A percentile compares a stretch with the other conserved stretches of the same genome.
These are phyloP conservation scores for Mariannaea sp. DNA, from an alignment of 2,329 filamentous ascomycete genomes.

Conservation along the genomic window DNA sequence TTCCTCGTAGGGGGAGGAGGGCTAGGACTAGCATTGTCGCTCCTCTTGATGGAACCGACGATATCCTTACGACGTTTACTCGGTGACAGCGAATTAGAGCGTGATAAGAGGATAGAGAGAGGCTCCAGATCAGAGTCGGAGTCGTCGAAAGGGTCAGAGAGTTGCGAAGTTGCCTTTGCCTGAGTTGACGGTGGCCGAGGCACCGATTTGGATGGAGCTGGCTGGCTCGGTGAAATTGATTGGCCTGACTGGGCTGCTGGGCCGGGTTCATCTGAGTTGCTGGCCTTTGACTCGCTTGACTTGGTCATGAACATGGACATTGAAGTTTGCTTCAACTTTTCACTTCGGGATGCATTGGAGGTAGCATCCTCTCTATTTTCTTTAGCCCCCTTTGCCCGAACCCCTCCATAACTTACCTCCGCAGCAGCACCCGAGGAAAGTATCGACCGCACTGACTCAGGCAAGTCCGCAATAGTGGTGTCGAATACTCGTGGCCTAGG, in stretches of 20 bases:
- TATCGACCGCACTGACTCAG: slow-evolving; percentile 36
- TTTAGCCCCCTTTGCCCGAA: background rate
- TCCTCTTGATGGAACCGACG: background rate
- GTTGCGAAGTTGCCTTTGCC: background rate
- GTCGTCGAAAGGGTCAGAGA: slow-evolving; percentile 17
- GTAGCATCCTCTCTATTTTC: background rate
- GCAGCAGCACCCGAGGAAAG: slow-evolving; percentile 27
- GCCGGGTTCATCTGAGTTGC: slow-evolving; percentile 12
- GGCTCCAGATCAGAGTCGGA: slow-evolving; percentile 18
- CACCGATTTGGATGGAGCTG: slow-evolving; percentile 1
- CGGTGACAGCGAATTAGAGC: slow-evolving; percentile 5
- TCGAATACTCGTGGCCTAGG: slow-evolving; percentile 23
- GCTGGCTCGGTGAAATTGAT: slow-evolving; percentile 8
- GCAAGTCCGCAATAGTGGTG: slow-evolving; percentile 22
- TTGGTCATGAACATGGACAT: slow-evolving; percentile 39
- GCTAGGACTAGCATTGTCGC: slow-evolving; percentile 15
- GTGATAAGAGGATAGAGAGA: slow-evolving; percentile 9
- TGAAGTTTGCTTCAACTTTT: slow-evolving; percentile 42
- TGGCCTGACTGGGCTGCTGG: slow-evolving; percentile 7
- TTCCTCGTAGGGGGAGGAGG: slow-evolving; percentile 32
- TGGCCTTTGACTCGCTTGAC: slow-evolving; percentile 11
- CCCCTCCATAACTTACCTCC: slow-evolving; percentile 24
- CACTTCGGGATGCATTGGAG: slow-evolving; percentile 16
- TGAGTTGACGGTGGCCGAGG: background rate
- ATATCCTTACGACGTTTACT: slow-evolving; percentile 13